A percentile compares a stretch with the other conserved stretches of the same genome.
Conservation (phyloP, 805 yeast species). For the Kodamaea kaohsiungensis region DNA sequence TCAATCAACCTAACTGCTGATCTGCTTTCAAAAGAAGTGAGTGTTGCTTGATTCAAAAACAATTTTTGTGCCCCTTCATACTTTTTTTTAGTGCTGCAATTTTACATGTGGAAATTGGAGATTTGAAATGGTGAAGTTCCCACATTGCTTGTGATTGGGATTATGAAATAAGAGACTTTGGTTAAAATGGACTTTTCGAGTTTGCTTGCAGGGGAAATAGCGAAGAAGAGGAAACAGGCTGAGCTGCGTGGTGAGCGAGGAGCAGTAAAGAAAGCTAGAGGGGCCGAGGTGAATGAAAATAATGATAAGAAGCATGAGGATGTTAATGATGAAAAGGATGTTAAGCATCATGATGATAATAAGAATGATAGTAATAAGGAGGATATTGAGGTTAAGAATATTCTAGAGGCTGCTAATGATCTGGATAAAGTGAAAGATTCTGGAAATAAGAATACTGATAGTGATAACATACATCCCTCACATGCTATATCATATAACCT, state of each 20-base stretch:
- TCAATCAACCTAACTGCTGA: not conserved
- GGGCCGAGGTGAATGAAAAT: not conserved
- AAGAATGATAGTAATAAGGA: not conserved
- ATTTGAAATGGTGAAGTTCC: too few species aligned
- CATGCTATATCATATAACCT: not conserved
- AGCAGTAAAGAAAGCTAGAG: conserved; percentile 2
- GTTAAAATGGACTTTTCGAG: conserved; percentile 48
- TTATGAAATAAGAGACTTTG: not conserved
- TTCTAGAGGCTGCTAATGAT: not conserved
- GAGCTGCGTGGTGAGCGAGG: conserved; percentile 11
- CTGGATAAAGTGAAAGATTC: not conserved
- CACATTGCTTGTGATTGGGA: not conserved
- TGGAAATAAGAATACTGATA: not conserved
- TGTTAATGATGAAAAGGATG: not conserved
- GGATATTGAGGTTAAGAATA: not conserved
- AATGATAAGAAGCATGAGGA: not conserved
- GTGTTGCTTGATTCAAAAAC: not conserved
- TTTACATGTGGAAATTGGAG: not conserved
- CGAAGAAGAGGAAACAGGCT: conserved; percentile 36
- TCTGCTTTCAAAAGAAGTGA: conserved; percentile 1
- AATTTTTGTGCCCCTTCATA: conserved; percentile 6
- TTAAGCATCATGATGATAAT: not conserved
- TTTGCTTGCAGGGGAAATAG: conserved; percentile 49
- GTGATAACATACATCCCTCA: not conserved
- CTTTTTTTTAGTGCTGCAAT: not conserved